Evolutionary conservation across 768 basidiomycete genomes (phyloP).

Genomic region (Tulasnella sp.): DNA sequence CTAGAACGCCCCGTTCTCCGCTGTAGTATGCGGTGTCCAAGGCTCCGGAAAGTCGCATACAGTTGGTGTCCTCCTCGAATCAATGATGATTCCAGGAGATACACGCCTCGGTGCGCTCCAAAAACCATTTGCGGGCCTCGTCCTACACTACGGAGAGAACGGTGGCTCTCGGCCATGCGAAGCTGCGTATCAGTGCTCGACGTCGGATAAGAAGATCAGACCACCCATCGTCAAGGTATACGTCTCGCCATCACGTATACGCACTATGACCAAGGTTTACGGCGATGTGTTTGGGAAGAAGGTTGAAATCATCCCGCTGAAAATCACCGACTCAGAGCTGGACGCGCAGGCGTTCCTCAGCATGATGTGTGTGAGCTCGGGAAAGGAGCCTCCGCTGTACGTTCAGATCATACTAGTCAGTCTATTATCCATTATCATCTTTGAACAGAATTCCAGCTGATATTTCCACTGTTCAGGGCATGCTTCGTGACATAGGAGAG

Average conservation of each 20-base stretch:
- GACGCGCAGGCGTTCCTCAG: conserved; percentile 3
- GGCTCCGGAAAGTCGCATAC: conserved; percentile 17
- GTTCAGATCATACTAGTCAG: conserved; percentile 57
- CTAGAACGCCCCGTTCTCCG: conserved; percentile 15
- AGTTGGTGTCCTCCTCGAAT: conserved; percentile 8
- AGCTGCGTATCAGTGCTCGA: conserved; percentile 47
- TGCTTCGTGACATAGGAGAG: conserved; percentile 15
- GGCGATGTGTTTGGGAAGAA: conserved; percentile 13
- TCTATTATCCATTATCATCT: conserved; percentile 29
- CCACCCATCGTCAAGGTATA: conserved; percentile 35
- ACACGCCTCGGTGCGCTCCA: not conserved
- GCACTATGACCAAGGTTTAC: conserved; percentile 51
- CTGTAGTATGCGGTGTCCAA: conserved; percentile 14
- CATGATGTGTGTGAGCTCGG: conserved; percentile 24
- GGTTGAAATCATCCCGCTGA: conserved; percentile 31
- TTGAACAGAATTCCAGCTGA: not conserved
- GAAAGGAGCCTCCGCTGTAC: conserved; percentile 56
- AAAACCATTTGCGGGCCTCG: conserved; percentile 42
- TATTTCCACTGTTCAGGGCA: not conserved
- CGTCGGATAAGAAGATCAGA: conserved; percentile 23
- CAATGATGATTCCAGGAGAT: conserved; percentile 10
- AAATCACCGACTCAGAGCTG: conserved; percentile 21
- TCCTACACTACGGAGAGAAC: conserved; percentile 57
- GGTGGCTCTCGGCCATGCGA: conserved; percentile 53
- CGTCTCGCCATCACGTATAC: conserved; percentile 51